Conservation (phyloP, 805 yeast species). For the Dipodascopsis uninucleata region DNA sequence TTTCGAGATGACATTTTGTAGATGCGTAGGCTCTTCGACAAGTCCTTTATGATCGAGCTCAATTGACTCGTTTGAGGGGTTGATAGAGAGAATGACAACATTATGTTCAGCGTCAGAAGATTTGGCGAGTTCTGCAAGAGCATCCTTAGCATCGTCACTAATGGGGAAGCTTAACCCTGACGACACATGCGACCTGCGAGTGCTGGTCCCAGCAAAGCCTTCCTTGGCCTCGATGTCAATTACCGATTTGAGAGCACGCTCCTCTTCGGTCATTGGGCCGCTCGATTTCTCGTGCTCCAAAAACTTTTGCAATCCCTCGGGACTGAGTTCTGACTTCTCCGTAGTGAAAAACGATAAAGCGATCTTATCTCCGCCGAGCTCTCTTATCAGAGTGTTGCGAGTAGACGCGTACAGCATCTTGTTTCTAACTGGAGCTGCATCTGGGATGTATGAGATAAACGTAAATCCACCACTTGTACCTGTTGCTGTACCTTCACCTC, state of each 20-base stretch:
- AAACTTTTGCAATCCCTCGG: conserved; percentile 47
- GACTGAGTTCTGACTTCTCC: conserved; percentile 51
- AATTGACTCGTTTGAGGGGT: conserved; percentile 48
- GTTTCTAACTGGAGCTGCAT: conserved; percentile 68
- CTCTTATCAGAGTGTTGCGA: conserved; percentile 68
- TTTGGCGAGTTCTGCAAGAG: conserved; percentile 34
- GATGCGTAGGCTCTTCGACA: conserved; percentile 34
- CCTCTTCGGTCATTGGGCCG: conserved; percentile 58
- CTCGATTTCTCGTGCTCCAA: conserved; percentile 39
- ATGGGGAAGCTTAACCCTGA: conserved; percentile 29
- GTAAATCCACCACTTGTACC: conserved; percentile 38
- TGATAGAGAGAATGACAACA: conserved; percentile 51
- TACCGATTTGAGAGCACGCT: conserved; percentile 36
- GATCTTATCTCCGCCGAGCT: conserved; percentile 60
- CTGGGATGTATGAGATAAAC: conserved; percentile 85
- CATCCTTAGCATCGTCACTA: conserved; percentile 35
- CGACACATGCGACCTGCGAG: conserved; percentile 23
- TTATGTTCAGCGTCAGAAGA: conserved; percentile 32
- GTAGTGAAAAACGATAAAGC: conserved; percentile 53
- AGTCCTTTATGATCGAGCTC: conserved; percentile 36
- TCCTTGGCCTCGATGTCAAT: conserved; percentile 22
- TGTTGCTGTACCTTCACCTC: too few species aligned
- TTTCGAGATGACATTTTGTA: conserved; percentile 38
- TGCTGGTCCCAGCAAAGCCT: conserved; percentile 20
- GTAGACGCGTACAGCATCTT: conserved; percentile 96